phyloP scores from a whole-genome alignment of 1,284 basidiomycete genomes.

The Rhodofomes roseus region DNA sequence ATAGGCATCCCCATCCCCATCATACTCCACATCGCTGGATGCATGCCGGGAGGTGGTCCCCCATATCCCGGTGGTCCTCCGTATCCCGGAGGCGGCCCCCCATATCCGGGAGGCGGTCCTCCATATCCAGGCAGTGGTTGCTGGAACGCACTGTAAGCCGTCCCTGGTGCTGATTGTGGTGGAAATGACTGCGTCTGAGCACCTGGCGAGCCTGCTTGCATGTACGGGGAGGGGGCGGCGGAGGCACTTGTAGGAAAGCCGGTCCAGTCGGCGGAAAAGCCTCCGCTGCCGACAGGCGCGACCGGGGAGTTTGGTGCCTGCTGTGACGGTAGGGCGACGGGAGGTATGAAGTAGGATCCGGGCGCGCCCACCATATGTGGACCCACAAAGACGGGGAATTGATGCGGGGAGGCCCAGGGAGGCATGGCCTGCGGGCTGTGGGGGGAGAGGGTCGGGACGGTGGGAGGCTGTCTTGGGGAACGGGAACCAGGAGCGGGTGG shows the following conservation, averaged over 20 bases:
- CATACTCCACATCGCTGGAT: not conserved
- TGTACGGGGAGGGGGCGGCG: slow-evolving; percentile 10
- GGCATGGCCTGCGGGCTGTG: slow-evolving; percentile 12
- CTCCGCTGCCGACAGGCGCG: slow-evolving; percentile 16
- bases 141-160: slow-evolving; percentile 19
- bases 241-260: slow-evolving; percentile 21
- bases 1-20: slow-evolving; percentile 7
- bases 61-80: slow-evolving; percentile 10
- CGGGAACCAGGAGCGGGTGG: slow-evolving; percentile 15
- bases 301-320: slow-evolving; percentile 14
- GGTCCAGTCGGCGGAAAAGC: slow-evolving; percentile 25
- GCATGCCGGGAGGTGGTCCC: not conserved
- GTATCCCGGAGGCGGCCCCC: slow-evolving; percentile 1
- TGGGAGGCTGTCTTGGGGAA: slow-evolving; percentile 18
- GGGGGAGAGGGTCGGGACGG: slow-evolving; percentile 24
- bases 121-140: slow-evolving; percentile 15
- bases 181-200: slow-evolving; percentile 10
- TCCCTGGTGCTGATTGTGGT: slow-evolving; percentile 16
- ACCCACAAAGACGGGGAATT: slow-evolving; percentile 11
- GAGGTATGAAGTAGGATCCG: slow-evolving; percentile 31
- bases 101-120: slow-evolving; percentile 5
- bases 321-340: slow-evolving; percentile 19
- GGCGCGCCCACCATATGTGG: slow-evolving; percentile 16
- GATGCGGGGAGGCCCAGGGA: slow-evolving; percentile 15
- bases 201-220: slow-evolving; percentile 4